phyloP scores from a whole-genome alignment of 2,329 filamentous ascomycete species.

The Monilinia laxa region DNA sequence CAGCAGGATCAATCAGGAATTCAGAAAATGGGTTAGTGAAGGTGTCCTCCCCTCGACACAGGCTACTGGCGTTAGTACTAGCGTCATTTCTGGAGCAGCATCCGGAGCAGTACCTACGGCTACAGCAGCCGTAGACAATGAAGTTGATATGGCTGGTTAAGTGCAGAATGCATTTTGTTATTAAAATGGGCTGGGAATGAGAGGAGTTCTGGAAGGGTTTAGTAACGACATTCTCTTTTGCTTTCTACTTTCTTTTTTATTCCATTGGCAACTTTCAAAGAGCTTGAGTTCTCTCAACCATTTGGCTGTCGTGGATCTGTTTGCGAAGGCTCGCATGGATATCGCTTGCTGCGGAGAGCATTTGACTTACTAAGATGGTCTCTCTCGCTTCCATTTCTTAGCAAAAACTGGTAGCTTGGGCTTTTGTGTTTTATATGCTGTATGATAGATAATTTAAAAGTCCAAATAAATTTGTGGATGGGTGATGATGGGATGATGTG shows the following conservation, averaged over 20 bases:
- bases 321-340: slow-evolving; percentile 12
- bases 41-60: slow-evolving; percentile 22
- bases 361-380: slow-evolving; percentile 1
- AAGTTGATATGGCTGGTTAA: slow-evolving; percentile 23
- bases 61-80: background rate
- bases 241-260: background rate
- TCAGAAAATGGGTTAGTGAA: slow-evolving; percentile 48
- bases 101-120: background rate
- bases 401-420: slow-evolving; percentile 8
- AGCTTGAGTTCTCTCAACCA: background rate
- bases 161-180: background rate
- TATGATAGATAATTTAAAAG: slow-evolving; percentile 16
- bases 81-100: background rate
- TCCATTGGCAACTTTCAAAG: slow-evolving; percentile 11
- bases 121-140: slow-evolving; percentile 17
- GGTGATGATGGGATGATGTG: background rate
- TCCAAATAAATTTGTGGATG: background rate
- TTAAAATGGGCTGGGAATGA: background rate
- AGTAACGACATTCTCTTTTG: slow-evolving; percentile 13
- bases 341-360: background rate
- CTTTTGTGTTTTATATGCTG: slow-evolving; percentile 4
- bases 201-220: slow-evolving; percentile 17
- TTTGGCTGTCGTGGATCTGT: slow-evolving; percentile 9
- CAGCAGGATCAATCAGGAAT: slow-evolving; percentile 47
- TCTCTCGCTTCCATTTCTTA: background rate